Conservation (phyloP, 805 yeast genomes). For the Yarrowia osloensis region DNA sequence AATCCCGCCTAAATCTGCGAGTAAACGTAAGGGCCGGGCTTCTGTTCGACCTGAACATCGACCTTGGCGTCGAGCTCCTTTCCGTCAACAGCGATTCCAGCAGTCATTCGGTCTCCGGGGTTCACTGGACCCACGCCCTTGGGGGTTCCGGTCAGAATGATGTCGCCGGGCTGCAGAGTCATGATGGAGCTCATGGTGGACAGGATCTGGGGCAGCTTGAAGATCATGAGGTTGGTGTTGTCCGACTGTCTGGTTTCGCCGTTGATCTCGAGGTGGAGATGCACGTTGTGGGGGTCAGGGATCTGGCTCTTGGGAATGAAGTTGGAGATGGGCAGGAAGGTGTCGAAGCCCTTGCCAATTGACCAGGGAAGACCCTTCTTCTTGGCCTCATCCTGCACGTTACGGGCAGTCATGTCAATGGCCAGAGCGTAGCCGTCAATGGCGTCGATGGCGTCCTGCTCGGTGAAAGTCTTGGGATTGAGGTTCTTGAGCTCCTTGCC, state of each 20-base stretch:
- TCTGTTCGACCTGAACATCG: slow-evolving; percentile 55
- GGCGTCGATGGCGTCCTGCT: slow-evolving; percentile 69
- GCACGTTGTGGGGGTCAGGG: slow-evolving; percentile 72
- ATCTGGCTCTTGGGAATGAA: slow-evolving; percentile 67
- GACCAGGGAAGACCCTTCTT: slow-evolving; percentile 95
- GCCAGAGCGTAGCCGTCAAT: slow-evolving; percentile 89
- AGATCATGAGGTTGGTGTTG: slow-evolving; percentile 78
- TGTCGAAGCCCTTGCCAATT: slow-evolving; percentile 94
- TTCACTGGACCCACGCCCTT: slow-evolving; percentile 87
- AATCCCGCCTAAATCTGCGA: slow-evolving; percentile 2
- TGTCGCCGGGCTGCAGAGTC: slow-evolving; percentile 89
- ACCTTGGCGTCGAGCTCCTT: slow-evolving; percentile 53
- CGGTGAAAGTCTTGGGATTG: slow-evolving; percentile 56
- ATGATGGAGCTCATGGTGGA: slow-evolving; percentile 82
- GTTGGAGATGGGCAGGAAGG: slow-evolving; percentile 84
- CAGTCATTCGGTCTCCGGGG: slow-evolving; percentile 78
- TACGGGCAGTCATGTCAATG: slow-evolving; percentile 92
- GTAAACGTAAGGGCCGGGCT: slow-evolving; percentile 60
- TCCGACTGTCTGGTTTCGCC: slow-evolving; percentile 70
- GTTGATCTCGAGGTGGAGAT: slow-evolving; percentile 65
- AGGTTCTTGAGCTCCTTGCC: slow-evolving; percentile 64
- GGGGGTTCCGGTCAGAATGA: slow-evolving; percentile 94
- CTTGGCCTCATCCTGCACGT: slow-evolving; percentile 93
- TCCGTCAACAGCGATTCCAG: slow-evolving; percentile 61
- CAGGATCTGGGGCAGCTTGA: slow-evolving; percentile 78